Conservation (phyloP, 208 protist species). For the Trypanosomatidae sp. region DNA sequence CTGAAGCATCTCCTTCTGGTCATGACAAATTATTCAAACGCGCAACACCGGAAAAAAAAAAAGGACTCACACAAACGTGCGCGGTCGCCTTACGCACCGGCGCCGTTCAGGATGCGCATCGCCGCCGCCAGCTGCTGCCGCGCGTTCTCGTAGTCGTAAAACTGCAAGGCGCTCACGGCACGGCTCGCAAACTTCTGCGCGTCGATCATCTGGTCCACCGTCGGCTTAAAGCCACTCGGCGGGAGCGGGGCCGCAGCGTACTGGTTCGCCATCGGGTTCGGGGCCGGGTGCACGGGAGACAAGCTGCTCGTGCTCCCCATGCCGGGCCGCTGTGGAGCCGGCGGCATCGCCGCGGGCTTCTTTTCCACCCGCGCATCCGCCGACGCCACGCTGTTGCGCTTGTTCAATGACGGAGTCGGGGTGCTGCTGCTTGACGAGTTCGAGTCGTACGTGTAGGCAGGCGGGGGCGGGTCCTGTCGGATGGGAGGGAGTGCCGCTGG, state of each 20-base stretch:
- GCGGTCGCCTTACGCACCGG: background rate
- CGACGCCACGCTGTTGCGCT: too few species aligned
- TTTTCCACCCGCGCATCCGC: too few species aligned
- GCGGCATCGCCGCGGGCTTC: background rate
- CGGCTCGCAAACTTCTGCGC: slow-evolving; percentile 74
- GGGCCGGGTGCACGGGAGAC: background rate
- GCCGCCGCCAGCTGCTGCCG: slow-evolving; percentile 49
- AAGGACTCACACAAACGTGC: too few species aligned
- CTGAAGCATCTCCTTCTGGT: too few species aligned
- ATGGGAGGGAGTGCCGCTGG: background rate
- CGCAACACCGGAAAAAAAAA: too few species aligned
- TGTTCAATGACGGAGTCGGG: background rate
- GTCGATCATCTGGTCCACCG: slow-evolving; percentile 75
- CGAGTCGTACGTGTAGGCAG: slow-evolving; percentile 8
- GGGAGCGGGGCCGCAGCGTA: background rate
- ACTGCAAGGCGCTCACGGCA: slow-evolving; percentile 78
- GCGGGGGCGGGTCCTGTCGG: slow-evolving; percentile 2
- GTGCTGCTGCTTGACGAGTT: background rate
- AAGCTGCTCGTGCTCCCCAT: background rate
- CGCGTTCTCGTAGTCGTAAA: slow-evolving; percentile 70
- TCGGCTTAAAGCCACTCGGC: slow-evolving; percentile 23
- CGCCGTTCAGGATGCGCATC: slow-evolving; percentile 41
- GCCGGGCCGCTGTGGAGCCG: background rate
- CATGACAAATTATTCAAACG: too few species aligned
- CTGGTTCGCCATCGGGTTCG: slow-evolving; percentile 13